phyloP scores from a whole-genome alignment of 2,329 filamentous ascomycete species.

The Capronia coronata region DNA sequence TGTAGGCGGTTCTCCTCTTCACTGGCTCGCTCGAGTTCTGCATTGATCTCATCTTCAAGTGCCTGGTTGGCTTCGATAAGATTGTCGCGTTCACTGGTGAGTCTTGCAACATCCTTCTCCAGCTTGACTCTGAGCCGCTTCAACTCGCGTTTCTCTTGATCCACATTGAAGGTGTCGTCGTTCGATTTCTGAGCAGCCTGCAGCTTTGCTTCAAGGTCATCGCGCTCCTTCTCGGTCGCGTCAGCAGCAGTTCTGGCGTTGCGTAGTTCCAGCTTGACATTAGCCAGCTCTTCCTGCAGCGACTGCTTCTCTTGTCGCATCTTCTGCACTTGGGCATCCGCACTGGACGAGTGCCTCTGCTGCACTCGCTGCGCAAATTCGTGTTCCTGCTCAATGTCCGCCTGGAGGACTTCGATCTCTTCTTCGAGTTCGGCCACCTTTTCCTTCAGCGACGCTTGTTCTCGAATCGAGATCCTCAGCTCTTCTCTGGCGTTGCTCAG shows the following conservation, averaged over 20 bases:
- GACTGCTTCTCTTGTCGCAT: slow-evolving; percentile 55
- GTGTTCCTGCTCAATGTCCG: slow-evolving; percentile 58
- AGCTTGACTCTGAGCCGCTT: slow-evolving; percentile 61
- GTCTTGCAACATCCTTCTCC: slow-evolving; percentile 59
- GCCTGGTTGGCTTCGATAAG: slow-evolving; percentile 52
- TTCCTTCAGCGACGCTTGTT: slow-evolving; percentile 56
- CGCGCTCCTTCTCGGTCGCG: slow-evolving; percentile 58
- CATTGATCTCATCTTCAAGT: slow-evolving; percentile 58
- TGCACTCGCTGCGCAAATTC: slow-evolving; percentile 54
- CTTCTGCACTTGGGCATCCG: slow-evolving; percentile 52
- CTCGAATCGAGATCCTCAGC: slow-evolving; percentile 60
- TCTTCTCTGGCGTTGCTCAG: slow-evolving; percentile 62
- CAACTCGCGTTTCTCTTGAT: slow-evolving; percentile 63
- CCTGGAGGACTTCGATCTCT: slow-evolving; percentile 67
- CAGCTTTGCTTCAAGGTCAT: slow-evolving; percentile 59
- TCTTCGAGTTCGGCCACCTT: slow-evolving; percentile 65
- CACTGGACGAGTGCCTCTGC: slow-evolving; percentile 53
- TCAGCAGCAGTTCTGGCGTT: slow-evolving; percentile 51
- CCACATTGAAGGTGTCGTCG: slow-evolving; percentile 54
- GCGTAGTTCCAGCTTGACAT: slow-evolving; percentile 55
- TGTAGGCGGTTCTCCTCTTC: slow-evolving; percentile 58
- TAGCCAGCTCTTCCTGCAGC: slow-evolving; percentile 58
- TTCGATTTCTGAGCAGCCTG: slow-evolving; percentile 50
- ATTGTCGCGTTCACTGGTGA: slow-evolving; percentile 58
- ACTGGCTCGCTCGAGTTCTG: slow-evolving; percentile 60